A percentile compares a stretch with the other conserved stretches of the same genome.
Conservation (phyloP, 441 rosid genomes). For the Euphorbia corollata region DNA sequence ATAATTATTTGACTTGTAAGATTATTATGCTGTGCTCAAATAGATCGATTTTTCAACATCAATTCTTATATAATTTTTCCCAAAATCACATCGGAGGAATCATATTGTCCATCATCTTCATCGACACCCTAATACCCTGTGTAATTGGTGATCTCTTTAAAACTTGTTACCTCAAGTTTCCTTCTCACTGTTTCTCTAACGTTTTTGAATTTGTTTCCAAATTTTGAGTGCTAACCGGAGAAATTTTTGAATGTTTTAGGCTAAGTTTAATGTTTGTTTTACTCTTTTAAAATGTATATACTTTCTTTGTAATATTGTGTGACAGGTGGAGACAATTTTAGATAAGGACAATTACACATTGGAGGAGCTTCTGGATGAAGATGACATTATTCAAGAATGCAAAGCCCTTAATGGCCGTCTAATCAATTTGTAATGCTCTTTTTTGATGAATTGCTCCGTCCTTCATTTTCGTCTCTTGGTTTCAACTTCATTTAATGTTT, state of each 20-base stretch:
- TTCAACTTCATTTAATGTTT: no score
- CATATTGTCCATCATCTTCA: no score
- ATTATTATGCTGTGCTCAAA: background rate
- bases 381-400: conserved; percentile 97
- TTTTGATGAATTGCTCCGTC: conserved; percentile 1
- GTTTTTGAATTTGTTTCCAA: background rate
- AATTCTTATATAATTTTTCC: background rate
- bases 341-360: conserved; percentile 75
- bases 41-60: background rate
- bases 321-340: conserved; percentile 84
- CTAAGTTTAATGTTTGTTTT: background rate
- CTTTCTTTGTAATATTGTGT: background rate
- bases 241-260: background rate
- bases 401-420: conserved; percentile 83
- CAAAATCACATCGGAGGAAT: background rate
- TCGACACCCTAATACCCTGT: background rate
- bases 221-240: background rate
- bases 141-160: background rate
- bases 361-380: conserved; percentile 95
- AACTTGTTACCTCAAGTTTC: background rate
- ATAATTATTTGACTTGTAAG: background rate
- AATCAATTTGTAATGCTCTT: conserved; percentile 63
- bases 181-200: background rate
- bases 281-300: background rate
- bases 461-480: background rate